phyloP scores from a whole-genome alignment of 108 stramenopile genomes.

The Schizochytrium sp. region DNA sequence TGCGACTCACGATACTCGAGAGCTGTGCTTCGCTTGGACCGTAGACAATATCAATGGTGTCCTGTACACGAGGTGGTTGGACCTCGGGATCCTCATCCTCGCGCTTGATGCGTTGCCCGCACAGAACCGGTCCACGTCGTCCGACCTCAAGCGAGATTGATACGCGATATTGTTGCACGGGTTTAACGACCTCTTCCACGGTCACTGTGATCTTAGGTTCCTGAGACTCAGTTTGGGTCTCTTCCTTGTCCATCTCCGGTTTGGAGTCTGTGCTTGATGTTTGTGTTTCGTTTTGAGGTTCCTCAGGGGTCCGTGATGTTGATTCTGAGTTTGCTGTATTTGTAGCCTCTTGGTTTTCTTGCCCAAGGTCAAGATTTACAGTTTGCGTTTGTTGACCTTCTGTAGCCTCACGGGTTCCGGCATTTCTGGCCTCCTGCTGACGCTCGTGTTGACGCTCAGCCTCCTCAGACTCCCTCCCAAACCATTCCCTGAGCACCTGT shows the following conservation, averaged over 20 bases:
- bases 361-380: no score
- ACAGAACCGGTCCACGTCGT: neutral
- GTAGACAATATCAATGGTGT: conserved; percentile 81
- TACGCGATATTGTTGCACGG: neutral
- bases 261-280: no score
- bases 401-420: no score
- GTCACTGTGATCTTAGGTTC: neutral
- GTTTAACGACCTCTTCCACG: neutral
- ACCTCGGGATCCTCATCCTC: no score
- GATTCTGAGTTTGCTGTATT: no score
- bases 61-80: neutral
- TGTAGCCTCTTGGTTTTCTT: no score
- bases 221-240: no score
- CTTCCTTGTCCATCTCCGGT: no score
- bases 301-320: no score
- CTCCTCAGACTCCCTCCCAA: neutral
- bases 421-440: neutral
- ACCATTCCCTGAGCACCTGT: neutral
- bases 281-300: no score
- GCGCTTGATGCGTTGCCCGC: neutral
- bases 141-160: conserved; percentile 17
- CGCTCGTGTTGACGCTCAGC: neutral
- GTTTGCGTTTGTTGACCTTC: no score
- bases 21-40: conserved; percentile 82
- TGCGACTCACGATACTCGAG: conserved; percentile 72